Conservation (phyloP, 2,329 filamentous ascomycete genomes). For the Chrysoporthe deuterocubensis region DNA sequence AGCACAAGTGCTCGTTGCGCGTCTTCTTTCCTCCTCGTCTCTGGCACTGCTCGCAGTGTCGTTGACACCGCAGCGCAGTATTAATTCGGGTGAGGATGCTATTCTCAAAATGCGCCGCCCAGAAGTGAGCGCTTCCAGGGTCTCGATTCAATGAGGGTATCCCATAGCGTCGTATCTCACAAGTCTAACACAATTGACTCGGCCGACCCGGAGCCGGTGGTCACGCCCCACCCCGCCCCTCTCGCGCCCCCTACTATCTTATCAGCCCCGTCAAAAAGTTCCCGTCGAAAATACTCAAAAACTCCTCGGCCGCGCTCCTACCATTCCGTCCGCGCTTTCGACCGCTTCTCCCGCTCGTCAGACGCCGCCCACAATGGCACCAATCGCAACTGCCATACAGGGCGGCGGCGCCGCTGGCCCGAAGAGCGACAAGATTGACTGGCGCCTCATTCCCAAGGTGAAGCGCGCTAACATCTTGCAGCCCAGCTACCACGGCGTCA, state of each 20-base stretch:
- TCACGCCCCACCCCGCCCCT: background rate
- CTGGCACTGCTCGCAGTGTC: too few species aligned
- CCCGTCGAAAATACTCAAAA: background rate
- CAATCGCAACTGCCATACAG: background rate
- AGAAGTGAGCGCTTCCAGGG: too few species aligned
- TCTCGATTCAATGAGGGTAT: background rate
- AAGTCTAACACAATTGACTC: background rate
- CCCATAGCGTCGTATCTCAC: background rate
- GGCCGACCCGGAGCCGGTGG: background rate
- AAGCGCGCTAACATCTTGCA: conserved; percentile 1
- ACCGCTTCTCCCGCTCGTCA: background rate
- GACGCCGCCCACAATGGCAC: background rate
- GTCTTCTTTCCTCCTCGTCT: too few species aligned
- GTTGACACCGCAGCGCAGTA: too few species aligned
- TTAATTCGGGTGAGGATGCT: too few species aligned
- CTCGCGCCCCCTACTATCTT: background rate
- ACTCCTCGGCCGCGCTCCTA: background rate
- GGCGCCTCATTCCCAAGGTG: background rate
- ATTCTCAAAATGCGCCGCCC: too few species aligned
- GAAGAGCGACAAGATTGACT: background rate
- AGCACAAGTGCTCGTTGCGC: background rate
- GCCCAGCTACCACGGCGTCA: background rate
- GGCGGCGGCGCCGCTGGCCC: background rate
- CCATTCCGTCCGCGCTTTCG: background rate
- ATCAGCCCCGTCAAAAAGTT: conserved; percentile 14